Evolutionary conservation across 768 basidiomycete genomes (phyloP).

Genomic region (Sporobolomyces roseus): DNA sequence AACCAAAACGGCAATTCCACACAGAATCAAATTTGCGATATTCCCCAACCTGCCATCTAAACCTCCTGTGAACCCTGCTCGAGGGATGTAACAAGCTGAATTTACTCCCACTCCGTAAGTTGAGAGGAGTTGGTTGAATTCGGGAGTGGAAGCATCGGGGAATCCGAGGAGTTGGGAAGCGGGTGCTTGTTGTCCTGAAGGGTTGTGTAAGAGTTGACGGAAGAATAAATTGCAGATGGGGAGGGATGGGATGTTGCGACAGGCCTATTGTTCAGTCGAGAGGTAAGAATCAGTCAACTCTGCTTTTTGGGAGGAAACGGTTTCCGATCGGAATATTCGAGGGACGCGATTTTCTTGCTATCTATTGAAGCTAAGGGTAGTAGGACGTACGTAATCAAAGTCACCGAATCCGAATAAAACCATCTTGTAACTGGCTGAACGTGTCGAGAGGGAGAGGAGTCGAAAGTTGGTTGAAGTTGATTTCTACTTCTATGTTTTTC

Average conservation of each 20-base stretch:
- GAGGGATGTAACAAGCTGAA: slow-evolving; percentile 70
- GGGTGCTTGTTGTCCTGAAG: slow-evolving; percentile 25
- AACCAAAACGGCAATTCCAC: slow-evolving; percentile 66
- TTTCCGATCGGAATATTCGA: no score
- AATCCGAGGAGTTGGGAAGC: slow-evolving; percentile 32
- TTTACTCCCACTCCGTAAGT: slow-evolving; percentile 78
- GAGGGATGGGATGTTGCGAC: slow-evolving; percentile 68
- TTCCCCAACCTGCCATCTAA: slow-evolving; percentile 62
- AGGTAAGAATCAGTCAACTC: no score
- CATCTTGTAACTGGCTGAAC: slow-evolving; percentile 6
- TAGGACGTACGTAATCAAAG: slow-evolving; percentile 25
- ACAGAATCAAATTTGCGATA: slow-evolving; percentile 78
- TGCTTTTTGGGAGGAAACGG: no score
- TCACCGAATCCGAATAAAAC: slow-evolving; percentile 34
- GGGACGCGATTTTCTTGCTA: no score
- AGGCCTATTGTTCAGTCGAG: no score
- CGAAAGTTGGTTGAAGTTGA: neutral
- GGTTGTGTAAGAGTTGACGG: slow-evolving; percentile 60
- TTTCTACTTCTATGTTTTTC: neutral
- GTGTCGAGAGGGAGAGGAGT: neutral
- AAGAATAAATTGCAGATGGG: slow-evolving; percentile 95
- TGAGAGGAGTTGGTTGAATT: slow-evolving; percentile 51
- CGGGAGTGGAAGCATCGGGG: slow-evolving; percentile 46
- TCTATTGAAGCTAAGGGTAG: no score
- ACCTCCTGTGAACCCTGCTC: slow-evolving; percentile 56